Base-by-base conservation (phyloP, 768 basidiomycete species). In the Asterophora parasitica region DNA sequence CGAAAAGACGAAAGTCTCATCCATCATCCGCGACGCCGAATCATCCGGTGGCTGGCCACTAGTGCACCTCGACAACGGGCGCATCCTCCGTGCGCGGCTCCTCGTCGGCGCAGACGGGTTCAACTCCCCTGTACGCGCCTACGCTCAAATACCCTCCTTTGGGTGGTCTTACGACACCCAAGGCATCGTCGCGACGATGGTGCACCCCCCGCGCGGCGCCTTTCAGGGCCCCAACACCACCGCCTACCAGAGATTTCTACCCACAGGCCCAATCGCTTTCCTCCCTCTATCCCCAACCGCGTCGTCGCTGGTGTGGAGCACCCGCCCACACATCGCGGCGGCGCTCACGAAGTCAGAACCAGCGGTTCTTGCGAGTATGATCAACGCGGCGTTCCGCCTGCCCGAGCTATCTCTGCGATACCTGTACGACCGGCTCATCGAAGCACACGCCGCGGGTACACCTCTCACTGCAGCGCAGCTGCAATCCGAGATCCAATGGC, bases 221-320 rank as follows among this genome's bases (percentile, higher is more conserved):
- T 81, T 81, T 56, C 76, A 83, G 60, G 68, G 68, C 7, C 78
- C 78, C 8, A 91, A 90, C 58, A 82, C 79, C 5, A 89, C 83
- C 0, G 94, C 92, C 0, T 98, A 88, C 66, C 96, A 98, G 64
- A 77, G 94, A 16, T 97, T 97, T 72, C 78, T 98, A 15, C 88
- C 93, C 2, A 92, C 92, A 4, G 95, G 96, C 0, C 95, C 95
- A 2, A 85, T 98, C 35, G 94, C 94, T 0, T 98, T 96, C 71
- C 77, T 98, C 16, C 96, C 95, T 0, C 76, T 97, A 35, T 85
- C 85, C 1, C 69, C 80, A 0, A 85, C 82, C 0, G 71, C 73
- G 2, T 90, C 92, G 8, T 93, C 94, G 3, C 75, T 98, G 42
- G 96, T 97, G 5, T 98, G 96, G 96, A 94, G 92, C 15, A 95